Evolutionary conservation across 257 asterid species (phyloP), one percentile per base, ranked within the genome.

Genomic region (Handroanthus guayacan): DNA sequence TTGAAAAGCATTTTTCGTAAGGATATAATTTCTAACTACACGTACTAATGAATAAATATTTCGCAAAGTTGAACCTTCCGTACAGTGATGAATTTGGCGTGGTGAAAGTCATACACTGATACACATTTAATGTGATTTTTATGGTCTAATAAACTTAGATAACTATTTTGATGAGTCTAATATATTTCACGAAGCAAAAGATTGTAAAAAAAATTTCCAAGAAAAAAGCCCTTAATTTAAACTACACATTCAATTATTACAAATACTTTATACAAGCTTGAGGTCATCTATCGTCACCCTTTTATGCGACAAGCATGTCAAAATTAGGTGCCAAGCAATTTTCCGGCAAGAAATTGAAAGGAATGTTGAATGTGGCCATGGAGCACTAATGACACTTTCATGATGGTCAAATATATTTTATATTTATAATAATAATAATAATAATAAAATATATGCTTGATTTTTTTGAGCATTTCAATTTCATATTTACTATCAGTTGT

Each of bases 321-420:
- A 37, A 4, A 20, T 72, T 47, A 38, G 75, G 73, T 77, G 57
- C 56, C 10, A 55, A 37, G 34, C 75, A 62, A 56, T 69, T 72
- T 73, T 73, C 72, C 20, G 5, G 60, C 72, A 75, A 63, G 69
- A 69, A 58, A 69, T 67, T 17, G 80, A 74, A 68, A 82, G 80
- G 75, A 78, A 56, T 73, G 62, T 63, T 74, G 78, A 78, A 63
- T 54, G 69, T 74, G 56, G 16, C 50, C 56, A 62, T 65, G 80
- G 10, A 25, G 76, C 85, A 72, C 73, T 62, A 55, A 44, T 73
- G 69, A 61, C 75, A 47, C 69, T 54, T 67, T 74, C 66, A 77
- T 16, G 31, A 60, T 52, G 67, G 65, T 56, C 61, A 13, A 43
- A 11, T 20, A 1, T 63, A 14, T 6, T 57, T 13, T 10, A 25